These are phyloP conservation scores for Aspergillus proliferans DNA, from an alignment of 2,329 filamentous ascomycete species.

Conservation along the genomic window DNA sequence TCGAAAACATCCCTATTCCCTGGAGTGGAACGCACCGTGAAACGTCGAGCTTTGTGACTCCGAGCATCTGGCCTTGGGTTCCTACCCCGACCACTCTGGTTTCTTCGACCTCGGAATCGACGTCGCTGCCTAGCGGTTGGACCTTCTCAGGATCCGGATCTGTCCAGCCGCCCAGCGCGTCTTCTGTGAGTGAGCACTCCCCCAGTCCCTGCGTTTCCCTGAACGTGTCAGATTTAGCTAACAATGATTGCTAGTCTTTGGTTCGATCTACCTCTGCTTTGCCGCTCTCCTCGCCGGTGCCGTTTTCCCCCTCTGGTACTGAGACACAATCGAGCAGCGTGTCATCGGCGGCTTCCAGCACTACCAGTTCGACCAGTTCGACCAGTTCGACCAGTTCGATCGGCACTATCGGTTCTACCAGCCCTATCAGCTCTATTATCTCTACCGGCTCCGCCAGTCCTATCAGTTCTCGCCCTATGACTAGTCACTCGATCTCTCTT, in stretches of 20 bases:
- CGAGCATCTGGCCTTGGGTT: slow-evolving; percentile 65
- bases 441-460: not conserved
- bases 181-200: slow-evolving; percentile 57
- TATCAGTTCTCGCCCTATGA: not conserved
- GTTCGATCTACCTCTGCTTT: slow-evolving; percentile 51
- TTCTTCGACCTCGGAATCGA: slow-evolving; percentile 42
- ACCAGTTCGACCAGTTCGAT: not conserved
- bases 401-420: not conserved
- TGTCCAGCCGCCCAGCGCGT: slow-evolving; percentile 65
- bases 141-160: slow-evolving; percentile 72
- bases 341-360: slow-evolving; percentile 6
- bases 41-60: slow-evolving; percentile 46
- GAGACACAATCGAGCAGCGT: slow-evolving; percentile 18
- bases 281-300: slow-evolving; percentile 40
- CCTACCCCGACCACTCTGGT: slow-evolving; percentile 44
- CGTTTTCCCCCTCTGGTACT: slow-evolving; percentile 43
- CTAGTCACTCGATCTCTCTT: not conserved
- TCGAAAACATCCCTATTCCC: slow-evolving; percentile 60
- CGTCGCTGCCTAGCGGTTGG: slow-evolving; percentile 69
- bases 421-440: not conserved
- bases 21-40: slow-evolving; percentile 48
- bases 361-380: slow-evolving; percentile 1
- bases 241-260: slow-evolving; percentile 36
- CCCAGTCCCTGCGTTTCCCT: slow-evolving; percentile 9
- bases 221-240: not conserved